These are phyloP conservation scores for Saccharomycopsis babjevae DNA, from an alignment of 805 yeast species.

Conservation along the genomic window DNA sequence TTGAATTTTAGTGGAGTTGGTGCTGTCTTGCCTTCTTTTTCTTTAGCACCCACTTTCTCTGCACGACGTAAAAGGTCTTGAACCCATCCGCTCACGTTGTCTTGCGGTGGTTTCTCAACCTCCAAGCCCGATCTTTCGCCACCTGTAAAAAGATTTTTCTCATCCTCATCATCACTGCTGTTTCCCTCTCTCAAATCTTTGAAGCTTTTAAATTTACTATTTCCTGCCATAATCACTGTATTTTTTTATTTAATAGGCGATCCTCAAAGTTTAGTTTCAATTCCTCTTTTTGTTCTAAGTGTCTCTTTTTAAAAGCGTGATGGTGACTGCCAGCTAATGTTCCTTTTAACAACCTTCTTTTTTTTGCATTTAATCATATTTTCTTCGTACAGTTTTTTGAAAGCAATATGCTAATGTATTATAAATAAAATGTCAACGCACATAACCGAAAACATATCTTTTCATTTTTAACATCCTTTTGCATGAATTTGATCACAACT, in stretches of 20 bases:
- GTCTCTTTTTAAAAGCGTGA: neutral
- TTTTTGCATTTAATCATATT: neutral
- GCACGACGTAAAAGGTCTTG: constrained; percentile 58
- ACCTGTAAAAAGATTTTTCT: constrained; percentile 54
- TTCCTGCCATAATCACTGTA: neutral
- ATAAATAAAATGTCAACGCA: neutral
- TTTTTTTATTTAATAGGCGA: neutral
- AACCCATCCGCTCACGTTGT: constrained; percentile 30
- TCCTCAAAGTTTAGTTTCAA: neutral
- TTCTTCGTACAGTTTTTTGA: neutral
- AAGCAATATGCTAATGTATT: neutral
- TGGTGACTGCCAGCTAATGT: neutral
- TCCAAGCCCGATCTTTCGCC: constrained; percentile 69
- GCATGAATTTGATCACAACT: too few relatives aligned
- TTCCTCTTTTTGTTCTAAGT: neutral
- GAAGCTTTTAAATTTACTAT: constrained; percentile 3
- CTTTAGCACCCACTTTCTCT: constrained; percentile 40
- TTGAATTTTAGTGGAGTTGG: constrained; percentile 23
- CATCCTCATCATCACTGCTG: constrained; percentile 38
- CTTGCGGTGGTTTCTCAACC: constrained; percentile 61
- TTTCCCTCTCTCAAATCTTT: constrained; percentile 3
- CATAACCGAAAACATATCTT: neutral
- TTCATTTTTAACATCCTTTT: too few relatives aligned
- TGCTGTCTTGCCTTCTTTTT: constrained; percentile 26
- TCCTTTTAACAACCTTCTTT: neutral